Conservation (phyloP, 768 basidiomycete species). For the Russula foetens region DNA sequence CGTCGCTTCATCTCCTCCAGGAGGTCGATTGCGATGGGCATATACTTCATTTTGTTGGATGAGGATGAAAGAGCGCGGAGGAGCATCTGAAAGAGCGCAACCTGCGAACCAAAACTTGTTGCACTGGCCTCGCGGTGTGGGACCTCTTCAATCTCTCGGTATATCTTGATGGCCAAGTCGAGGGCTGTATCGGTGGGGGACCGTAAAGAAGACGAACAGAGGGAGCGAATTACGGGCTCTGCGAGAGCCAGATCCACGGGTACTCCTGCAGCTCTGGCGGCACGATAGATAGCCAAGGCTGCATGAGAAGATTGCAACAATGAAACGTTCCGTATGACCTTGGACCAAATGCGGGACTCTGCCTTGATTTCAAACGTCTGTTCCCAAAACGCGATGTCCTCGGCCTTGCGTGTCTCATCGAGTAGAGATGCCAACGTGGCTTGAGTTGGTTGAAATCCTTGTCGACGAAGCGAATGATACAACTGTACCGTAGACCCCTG, state of each 20-base stretch:
- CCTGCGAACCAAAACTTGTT: conserved; percentile 2
- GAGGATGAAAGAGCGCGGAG: conserved; percentile 33
- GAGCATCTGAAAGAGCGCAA: conserved; percentile 42
- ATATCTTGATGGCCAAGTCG: conserved; percentile 47
- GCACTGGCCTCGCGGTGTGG: background rate
- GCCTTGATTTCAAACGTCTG: conserved; percentile 34
- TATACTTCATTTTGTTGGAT: conserved; percentile 38
- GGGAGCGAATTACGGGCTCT: conserved; percentile 43
- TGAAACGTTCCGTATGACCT: conserved; percentile 45
- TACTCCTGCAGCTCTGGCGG: conserved; percentile 36
- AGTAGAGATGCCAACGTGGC: conserved; percentile 13
- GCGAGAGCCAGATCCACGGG: conserved; percentile 43
- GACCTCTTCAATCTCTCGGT: conserved; percentile 33
- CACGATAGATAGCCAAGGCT: conserved; percentile 44
- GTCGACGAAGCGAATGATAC: background rate
- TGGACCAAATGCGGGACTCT: conserved; percentile 42
- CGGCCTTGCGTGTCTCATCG: background rate
- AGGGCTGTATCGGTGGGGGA: conserved; percentile 36
- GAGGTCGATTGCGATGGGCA: conserved; percentile 40
- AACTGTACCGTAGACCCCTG: background rate
- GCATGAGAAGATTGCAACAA: conserved; percentile 30
- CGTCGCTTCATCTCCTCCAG: conserved; percentile 59
- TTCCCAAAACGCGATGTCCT: conserved; percentile 28
- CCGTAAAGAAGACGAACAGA: conserved; percentile 36
- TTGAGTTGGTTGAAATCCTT: conserved; percentile 15